Conservation (phyloP, 495 filamentous ascomycete species). For the Lindgomyces ingoldianus region DNA sequence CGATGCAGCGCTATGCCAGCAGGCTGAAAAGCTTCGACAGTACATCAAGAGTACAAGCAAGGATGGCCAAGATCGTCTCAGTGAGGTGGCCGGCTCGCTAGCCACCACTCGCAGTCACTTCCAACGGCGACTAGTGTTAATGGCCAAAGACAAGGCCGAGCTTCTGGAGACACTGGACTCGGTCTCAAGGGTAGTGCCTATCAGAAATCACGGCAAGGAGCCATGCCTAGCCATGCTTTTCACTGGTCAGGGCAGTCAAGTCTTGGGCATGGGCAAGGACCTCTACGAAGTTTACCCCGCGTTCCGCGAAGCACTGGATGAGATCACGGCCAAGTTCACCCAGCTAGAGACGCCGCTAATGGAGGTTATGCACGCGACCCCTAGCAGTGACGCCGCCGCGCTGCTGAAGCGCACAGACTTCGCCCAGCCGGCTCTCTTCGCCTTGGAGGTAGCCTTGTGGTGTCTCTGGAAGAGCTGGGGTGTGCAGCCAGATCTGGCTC, state of each 20-base stretch:
- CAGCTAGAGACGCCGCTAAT: background rate
- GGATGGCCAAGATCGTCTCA: background rate
- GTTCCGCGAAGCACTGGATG: slow-evolving; percentile 22
- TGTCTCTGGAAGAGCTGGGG: slow-evolving; percentile 1
- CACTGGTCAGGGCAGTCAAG: slow-evolving; percentile 48
- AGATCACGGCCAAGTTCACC: slow-evolving; percentile 9
- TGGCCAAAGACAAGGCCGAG: background rate
- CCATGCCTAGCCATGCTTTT: slow-evolving; percentile 40
- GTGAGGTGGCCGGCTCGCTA: background rate
- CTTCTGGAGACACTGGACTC: background rate
- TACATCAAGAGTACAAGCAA: background rate
- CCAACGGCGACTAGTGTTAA: background rate
- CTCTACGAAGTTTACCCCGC: slow-evolving; percentile 30
- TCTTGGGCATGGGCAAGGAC: slow-evolving; percentile 39
- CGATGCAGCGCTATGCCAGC: background rate
- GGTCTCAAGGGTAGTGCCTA: background rate
- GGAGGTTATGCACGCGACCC: background rate
- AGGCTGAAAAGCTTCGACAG: background rate
- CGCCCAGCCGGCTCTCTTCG: background rate
- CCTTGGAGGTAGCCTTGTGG: background rate
- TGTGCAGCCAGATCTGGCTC: background rate
- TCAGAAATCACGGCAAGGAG: too few relatives aligned
- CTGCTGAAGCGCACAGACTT: background rate
- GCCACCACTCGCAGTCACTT: background rate
- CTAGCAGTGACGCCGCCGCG: background rate